These are phyloP conservation scores for Pezicula carpinea DNA, from an alignment of 2,329 filamentous ascomycete genomes.

Conservation along the genomic window DNA sequence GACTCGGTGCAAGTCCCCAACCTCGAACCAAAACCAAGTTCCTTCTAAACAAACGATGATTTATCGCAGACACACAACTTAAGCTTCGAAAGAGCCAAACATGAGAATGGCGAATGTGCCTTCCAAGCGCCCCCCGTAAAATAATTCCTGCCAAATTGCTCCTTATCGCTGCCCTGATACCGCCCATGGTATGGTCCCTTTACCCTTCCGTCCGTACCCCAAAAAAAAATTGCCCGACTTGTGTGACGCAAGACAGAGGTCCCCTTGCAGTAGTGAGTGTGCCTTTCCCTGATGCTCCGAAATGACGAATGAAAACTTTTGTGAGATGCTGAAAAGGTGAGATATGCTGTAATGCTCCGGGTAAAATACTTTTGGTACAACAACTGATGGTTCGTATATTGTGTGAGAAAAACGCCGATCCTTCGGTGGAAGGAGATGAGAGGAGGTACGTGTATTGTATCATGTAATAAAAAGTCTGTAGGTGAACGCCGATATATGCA, in stretches of 20 bases:
- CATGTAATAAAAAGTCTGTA: constrained; percentile 15
- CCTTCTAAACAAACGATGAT: not conserved
- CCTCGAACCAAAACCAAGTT: not conserved
- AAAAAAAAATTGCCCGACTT: not conserved
- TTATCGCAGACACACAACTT: no score
- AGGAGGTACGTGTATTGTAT: constrained; percentile 25
- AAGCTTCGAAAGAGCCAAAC: not conserved
- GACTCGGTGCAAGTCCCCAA: not conserved
- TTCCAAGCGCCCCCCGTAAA: not conserved
- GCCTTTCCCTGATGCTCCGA: constrained; percentile 12
- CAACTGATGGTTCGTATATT: constrained; percentile 15
- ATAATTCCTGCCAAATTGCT: not conserved
- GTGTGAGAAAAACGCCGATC: constrained; percentile 21
- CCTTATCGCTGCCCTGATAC: not conserved
- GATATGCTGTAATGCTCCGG: constrained; percentile 18
- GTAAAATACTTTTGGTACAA: constrained; percentile 27
- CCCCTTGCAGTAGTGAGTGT: not conserved
- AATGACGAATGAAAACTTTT: constrained; percentile 21
- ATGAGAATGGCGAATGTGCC: not conserved
- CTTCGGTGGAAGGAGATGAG: constrained; percentile 16
- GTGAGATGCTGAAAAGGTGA: constrained; percentile 13
- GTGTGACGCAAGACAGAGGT: not conserved
- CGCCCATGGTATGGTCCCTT: not conserved
- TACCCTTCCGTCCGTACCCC: not conserved
- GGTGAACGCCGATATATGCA: constrained; percentile 21